phyloP scores from a whole-genome alignment of 2,329 filamentous ascomycete genomes.

The Canariomyces notabilis region DNA sequence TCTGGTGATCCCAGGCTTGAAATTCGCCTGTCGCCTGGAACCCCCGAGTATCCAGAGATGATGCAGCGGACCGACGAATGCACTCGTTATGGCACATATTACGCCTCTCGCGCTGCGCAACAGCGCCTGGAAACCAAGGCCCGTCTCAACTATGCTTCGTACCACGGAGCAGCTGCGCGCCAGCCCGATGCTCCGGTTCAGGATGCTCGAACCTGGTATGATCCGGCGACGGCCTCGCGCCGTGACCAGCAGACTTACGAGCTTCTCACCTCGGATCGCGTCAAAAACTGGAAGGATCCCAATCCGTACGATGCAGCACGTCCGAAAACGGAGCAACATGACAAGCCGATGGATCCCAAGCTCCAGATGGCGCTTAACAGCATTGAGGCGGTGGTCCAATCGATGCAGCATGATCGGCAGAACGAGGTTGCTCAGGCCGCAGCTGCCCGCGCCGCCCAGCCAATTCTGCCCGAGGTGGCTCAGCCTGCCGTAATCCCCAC shows the following conservation, averaged over 20 bases:
- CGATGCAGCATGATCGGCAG: slow-evolving; percentile 31
- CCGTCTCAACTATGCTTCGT: slow-evolving; percentile 18
- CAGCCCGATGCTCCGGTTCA: slow-evolving; percentile 4
- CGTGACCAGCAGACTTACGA: slow-evolving; percentile 21
- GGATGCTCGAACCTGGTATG: slow-evolving; percentile 11
- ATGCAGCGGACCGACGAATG: slow-evolving; percentile 45
- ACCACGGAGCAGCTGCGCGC: slow-evolving; percentile 7
- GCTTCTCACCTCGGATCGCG: slow-evolving; percentile 41
- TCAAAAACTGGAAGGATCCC: slow-evolving; percentile 40
- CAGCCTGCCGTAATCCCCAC: slow-evolving; percentile 5
- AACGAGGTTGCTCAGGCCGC: slow-evolving; percentile 13
- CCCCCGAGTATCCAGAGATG: slow-evolving; percentile 43
- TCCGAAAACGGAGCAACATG: slow-evolving; percentile 30
- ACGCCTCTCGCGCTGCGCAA: slow-evolving; percentile 39
- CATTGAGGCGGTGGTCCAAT: slow-evolving; percentile 39
- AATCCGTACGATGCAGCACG: slow-evolving; percentile 34
- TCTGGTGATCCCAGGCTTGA: slow-evolving; percentile 26
- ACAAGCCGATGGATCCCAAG: slow-evolving; percentile 39
- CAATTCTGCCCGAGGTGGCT: slow-evolving; percentile 3
- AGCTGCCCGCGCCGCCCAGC: background rate
- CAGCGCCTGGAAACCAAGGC: slow-evolving; percentile 36
- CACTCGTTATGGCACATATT: slow-evolving; percentile 39
- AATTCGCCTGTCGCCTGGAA: slow-evolving; percentile 37
- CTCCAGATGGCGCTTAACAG: slow-evolving; percentile 39
- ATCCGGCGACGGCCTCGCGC: slow-evolving; percentile 6